phyloP scores from a whole-genome alignment of 2,329 filamentous ascomycete species.

The Pseudocercospora cruenta region DNA sequence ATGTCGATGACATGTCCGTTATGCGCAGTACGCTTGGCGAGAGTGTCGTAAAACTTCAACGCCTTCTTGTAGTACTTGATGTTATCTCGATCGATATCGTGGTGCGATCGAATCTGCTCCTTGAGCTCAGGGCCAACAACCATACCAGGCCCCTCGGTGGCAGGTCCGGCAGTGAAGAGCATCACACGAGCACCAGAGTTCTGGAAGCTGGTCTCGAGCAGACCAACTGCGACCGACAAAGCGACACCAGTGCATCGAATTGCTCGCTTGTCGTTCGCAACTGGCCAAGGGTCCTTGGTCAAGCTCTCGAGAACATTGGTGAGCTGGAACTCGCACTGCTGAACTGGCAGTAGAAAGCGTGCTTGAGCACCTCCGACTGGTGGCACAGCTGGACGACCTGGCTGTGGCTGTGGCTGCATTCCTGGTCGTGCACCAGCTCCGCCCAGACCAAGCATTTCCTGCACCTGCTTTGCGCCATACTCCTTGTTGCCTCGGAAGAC shows the following conservation, averaged over 20 bases:
- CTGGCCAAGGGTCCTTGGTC: slow-evolving; percentile 96
- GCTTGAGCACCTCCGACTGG: slow-evolving; percentile 79
- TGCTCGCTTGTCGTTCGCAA: slow-evolving; percentile 87
- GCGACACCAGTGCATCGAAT: slow-evolving; percentile 94
- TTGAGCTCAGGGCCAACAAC: slow-evolving; percentile 94
- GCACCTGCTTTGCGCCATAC: slow-evolving; percentile 97
- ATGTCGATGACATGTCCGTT: slow-evolving; percentile 98
- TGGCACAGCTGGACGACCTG: slow-evolving; percentile 64
- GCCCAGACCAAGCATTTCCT: slow-evolving; percentile 89
- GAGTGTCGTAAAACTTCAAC: slow-evolving; percentile 93
- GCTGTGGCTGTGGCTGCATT: slow-evolving; percentile 70
- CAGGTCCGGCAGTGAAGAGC: slow-evolving; percentile 93
- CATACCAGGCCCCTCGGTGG: slow-evolving; percentile 94
- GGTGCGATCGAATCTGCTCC: slow-evolving; percentile 95
- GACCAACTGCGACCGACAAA: slow-evolving; percentile 88
- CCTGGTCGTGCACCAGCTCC: slow-evolving; percentile 67
- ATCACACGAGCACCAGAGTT: slow-evolving; percentile 95
- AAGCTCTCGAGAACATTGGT: slow-evolving; percentile 94
- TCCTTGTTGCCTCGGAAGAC: slow-evolving; percentile 98
- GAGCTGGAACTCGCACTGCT: slow-evolving; percentile 95
- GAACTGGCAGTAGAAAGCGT: slow-evolving; percentile 89
- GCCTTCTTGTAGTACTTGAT: slow-evolving; percentile 99
- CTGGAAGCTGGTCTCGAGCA: slow-evolving; percentile 93
- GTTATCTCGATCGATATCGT: slow-evolving; percentile 97
- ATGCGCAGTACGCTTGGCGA: slow-evolving; percentile 91